A percentile compares a stretch with the other conserved stretches of the same genome.
Conservation (phyloP, 768 basidiomycete species). For the Agrocybe pediades region DNA sequence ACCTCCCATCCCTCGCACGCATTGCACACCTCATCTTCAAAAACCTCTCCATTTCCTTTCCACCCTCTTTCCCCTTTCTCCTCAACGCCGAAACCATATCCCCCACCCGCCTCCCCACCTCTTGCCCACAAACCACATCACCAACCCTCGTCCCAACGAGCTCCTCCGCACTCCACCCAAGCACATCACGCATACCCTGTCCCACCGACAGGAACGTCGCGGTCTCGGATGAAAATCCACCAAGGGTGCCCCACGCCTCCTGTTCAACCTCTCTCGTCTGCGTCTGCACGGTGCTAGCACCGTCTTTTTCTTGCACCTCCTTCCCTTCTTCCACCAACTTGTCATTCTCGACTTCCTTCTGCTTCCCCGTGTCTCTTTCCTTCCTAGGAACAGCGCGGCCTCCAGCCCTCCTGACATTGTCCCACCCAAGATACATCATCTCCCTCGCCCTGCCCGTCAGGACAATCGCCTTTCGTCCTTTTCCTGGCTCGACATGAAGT, state of each 20-base stretch:
- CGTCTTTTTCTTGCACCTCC: not conserved
- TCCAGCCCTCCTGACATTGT: slow-evolving; percentile 50
- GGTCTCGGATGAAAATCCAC: slow-evolving; percentile 34
- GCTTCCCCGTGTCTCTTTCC: too few relatives aligned
- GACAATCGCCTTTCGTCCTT: slow-evolving; percentile 92
- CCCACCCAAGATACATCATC: slow-evolving; percentile 69
- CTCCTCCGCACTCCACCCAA: slow-evolving; percentile 63
- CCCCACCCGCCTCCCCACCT: too few relatives aligned
- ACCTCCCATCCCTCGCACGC: slow-evolving; percentile 35
- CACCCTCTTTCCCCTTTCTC: not conserved
- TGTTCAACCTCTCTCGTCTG: slow-evolving; percentile 18
- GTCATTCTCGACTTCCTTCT: not conserved
- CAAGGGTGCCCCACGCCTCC: slow-evolving; percentile 60
- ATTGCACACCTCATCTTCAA: slow-evolving; percentile 35
- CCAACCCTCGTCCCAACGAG: slow-evolving; percentile 49
- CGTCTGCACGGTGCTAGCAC: not conserved
- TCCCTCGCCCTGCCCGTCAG: slow-evolving; percentile 77
- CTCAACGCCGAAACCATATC: not conserved
- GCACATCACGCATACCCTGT: slow-evolving; percentile 55
- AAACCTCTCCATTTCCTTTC: slow-evolving; percentile 17
- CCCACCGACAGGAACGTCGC: slow-evolving; percentile 51
- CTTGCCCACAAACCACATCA: slow-evolving; percentile 34
- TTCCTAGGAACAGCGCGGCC: too few relatives aligned
- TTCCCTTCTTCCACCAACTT: slow-evolving; percentile 1
- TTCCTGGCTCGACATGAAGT: slow-evolving; percentile 89